A percentile compares a stretch with the other conserved stretches of the same genome.
Conservation (phyloP, 1,284 basidiomycete species). For the Melampsora larici-populina region DNA sequence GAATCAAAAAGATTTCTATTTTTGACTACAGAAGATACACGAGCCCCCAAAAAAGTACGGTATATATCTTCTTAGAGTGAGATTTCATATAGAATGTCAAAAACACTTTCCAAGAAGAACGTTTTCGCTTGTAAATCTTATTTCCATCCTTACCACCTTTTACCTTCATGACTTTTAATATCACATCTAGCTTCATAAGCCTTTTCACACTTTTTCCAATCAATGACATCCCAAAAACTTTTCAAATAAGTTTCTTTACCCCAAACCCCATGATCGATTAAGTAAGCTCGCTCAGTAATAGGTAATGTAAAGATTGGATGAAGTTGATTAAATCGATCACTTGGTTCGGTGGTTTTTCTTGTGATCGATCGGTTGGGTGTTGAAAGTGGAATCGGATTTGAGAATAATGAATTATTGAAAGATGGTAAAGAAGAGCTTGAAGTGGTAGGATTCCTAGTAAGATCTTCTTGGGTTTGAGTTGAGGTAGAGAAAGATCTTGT, state of each 20-base stretch:
- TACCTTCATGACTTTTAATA: too few species aligned
- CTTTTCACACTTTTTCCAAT: not conserved
- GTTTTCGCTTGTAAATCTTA: too few species aligned
- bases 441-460: not conserved
- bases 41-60: too few species aligned
- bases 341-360: constrained; percentile 5
- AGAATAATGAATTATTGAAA: constrained; percentile 31
- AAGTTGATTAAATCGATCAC: constrained; percentile 21
- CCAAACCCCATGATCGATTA: constrained; percentile 67
- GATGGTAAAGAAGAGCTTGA: not conserved
- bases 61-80: too few species aligned
- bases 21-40: too few species aligned
- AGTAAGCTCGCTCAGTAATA: constrained; percentile 22
- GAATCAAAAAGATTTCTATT: too few species aligned
- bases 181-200: too few species aligned
- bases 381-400: constrained; percentile 10
- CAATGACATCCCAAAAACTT: constrained; percentile 68
- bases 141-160: too few species aligned
- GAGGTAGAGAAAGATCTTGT: not conserved
- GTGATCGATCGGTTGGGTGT: constrained; percentile 17
- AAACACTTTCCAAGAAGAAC: too few species aligned
- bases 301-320: constrained; percentile 17
- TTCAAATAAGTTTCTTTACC: constrained; percentile 85
- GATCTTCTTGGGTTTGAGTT: not conserved
- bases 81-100: too few species aligned